Base-by-base conservation (phyloP, 257 asterid species). In the Buddleja alternifolia region DNA sequence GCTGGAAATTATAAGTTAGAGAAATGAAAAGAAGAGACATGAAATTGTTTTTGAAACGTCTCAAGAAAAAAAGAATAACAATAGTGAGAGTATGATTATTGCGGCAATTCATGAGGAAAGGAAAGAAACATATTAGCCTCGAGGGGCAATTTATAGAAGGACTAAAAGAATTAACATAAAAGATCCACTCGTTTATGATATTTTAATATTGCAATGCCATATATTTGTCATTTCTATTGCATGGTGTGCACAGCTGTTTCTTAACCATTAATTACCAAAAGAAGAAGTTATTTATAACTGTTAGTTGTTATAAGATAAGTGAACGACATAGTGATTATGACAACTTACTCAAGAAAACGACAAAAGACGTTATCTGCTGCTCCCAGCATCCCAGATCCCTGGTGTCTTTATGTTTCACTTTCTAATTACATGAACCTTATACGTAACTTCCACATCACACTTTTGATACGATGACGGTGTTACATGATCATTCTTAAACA, bases 361-460 rank as follows among this genome's bases (percentile, higher is more conserved):
- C 73, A 73, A 73, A 42, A 16, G 52, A 55, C 17, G 66, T 63
- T 50, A 44, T 48, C 20, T 56, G 60, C 39, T 54, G 61, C 72
- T 32, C 63, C 19, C 60, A 60, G 21, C 58, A 56, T 36, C 51
- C 32, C 10, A 32, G 39, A 57, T 50, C 20, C 15, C 11, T 10
- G 51, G 45, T 9, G 20, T 29, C 48, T 29, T 10, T 65, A 36
- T 6, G 36, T 23, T 52, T 70, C 41, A 47, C 63, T 29, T 70
- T 36, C 75, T 63, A 51, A 25, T 16, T 52, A 10, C 11, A 23
- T 14, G 50, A 60, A 57, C 53, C 60, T 11, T 23, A 59, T n/a
- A 25, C 53, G 48, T 59, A 29, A 5, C 34, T 29, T 29, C 5
- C 2, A 29, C 34, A 29, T 29, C 34, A 29, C 5, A 29, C 34